Conservation (phyloP, 75 land plant species). For the Azolla pinnata region DNA sequence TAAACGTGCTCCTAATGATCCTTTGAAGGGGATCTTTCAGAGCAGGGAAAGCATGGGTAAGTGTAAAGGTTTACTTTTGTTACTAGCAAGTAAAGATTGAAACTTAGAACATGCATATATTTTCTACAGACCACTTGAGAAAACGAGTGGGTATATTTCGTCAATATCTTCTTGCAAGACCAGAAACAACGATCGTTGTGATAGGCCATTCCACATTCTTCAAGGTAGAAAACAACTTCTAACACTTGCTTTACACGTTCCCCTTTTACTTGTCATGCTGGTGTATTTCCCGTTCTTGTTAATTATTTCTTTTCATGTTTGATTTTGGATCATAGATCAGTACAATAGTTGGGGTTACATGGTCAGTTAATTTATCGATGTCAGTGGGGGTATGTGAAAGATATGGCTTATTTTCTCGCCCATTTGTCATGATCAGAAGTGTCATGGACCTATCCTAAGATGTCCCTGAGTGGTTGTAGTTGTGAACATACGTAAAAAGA, state of each 20-base stretch:
- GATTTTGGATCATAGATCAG: not conserved
- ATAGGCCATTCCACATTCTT: constrained; percentile 39
- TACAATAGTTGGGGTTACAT: not conserved
- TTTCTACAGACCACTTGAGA: constrained; percentile 23
- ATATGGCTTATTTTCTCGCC: not conserved
- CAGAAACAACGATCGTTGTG: constrained; percentile 21
- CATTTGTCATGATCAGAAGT: too few species aligned
- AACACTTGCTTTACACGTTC: not conserved
- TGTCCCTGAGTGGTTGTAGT: too few species aligned
- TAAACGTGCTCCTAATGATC: constrained; percentile 19
- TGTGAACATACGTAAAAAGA: too few species aligned
- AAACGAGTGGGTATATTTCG: constrained; percentile 27
- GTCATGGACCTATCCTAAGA: too few species aligned
- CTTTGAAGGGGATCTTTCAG: constrained; percentile 16
- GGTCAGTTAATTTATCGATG: not conserved
- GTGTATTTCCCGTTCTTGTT: not conserved
- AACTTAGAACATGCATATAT: constrained; percentile 2
- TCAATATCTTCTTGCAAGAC: constrained; percentile 21
- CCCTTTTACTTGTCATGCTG: not conserved
- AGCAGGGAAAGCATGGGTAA: constrained; percentile 27
- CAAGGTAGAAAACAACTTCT: constrained; percentile 14
- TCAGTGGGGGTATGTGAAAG: not conserved
- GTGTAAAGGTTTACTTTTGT: not conserved
- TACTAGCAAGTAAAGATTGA: not conserved
- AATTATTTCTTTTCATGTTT: not conserved